Conservation (phyloP, 257 asterid genomes). For the Striga asiatica region DNA sequence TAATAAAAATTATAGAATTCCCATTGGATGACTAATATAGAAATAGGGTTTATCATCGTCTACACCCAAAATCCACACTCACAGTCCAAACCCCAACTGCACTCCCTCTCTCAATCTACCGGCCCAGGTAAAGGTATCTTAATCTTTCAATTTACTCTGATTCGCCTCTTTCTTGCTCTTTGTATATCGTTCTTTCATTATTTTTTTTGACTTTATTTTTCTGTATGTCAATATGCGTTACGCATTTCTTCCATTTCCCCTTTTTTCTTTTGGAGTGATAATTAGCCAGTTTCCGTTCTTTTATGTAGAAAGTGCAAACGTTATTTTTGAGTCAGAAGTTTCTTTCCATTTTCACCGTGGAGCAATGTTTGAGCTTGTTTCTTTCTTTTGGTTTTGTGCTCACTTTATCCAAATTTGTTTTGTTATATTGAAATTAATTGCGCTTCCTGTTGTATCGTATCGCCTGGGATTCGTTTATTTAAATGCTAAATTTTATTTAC, state of each 20-base stretch:
- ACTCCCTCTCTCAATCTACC: conserved; percentile 8
- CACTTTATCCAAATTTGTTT: too few species aligned
- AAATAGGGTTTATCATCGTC: conserved; percentile 19
- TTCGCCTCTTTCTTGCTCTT: neutral
- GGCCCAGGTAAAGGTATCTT: conserved; percentile 2
- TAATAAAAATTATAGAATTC: neutral
- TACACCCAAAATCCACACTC: neutral
- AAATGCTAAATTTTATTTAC: too few species aligned
- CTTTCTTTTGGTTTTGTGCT: too few species aligned
- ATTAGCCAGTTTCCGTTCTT: neutral
- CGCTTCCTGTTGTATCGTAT: too few species aligned
- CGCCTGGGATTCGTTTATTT: too few species aligned
- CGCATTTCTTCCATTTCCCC: conserved; percentile 3
- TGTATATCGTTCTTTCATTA: neutral
- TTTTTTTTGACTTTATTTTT: neutral
- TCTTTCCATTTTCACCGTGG: neutral
- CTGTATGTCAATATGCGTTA: neutral
- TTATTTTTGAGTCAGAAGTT: neutral
- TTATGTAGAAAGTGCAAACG: neutral
- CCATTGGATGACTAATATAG: neutral
- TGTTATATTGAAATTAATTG: too few species aligned
- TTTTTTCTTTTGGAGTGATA: neutral
- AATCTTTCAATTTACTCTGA: neutral
- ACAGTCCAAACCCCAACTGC: conserved; percentile 8
- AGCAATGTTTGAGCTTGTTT: neutral